A percentile compares a stretch with the other conserved stretches of the same genome.
Conservation (phyloP, 352 stramenopile species). For the Globisporangium camurandrum region DNA sequence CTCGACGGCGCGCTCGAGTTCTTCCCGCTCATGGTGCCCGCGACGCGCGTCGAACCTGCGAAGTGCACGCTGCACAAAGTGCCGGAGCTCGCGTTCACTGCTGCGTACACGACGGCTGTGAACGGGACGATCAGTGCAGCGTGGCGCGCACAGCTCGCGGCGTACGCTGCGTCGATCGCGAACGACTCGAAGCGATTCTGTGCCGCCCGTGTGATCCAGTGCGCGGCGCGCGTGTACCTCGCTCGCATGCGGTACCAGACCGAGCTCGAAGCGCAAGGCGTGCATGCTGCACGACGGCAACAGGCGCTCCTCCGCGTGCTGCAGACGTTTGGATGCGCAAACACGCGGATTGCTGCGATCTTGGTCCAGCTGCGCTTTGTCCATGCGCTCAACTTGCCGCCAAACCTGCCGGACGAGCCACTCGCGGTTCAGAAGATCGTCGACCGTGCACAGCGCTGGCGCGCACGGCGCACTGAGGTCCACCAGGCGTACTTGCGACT, state of each 20-base stretch:
- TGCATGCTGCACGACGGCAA: constrained; percentile 55
- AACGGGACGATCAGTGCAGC: constrained; percentile 29
- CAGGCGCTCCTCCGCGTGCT: constrained; percentile 41
- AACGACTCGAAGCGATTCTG: constrained; percentile 62
- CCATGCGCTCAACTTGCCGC: constrained; percentile 37
- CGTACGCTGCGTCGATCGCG: constrained; percentile 53
- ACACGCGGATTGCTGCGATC: constrained; percentile 59
- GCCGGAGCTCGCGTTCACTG: constrained; percentile 54
- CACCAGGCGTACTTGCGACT: constrained; percentile 38
- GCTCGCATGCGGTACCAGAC: constrained; percentile 47
- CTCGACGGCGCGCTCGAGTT: constrained; percentile 77
- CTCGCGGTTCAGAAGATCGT: constrained; percentile 50
- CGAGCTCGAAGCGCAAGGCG: constrained; percentile 59
- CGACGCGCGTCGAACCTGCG: constrained; percentile 41
- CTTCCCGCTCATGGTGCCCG: constrained; percentile 51
- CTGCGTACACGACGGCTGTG: constrained; percentile 26
- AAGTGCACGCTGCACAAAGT: constrained; percentile 56
- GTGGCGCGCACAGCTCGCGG: constrained; percentile 50
- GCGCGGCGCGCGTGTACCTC: constrained; percentile 58
- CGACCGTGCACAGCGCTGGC: constrained; percentile 41
- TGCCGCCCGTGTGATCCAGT: constrained; percentile 68
- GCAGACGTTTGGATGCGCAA: constrained; percentile 46
- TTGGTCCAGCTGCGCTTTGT: constrained; percentile 67
- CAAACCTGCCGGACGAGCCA: constrained; percentile 43
- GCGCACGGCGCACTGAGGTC: constrained; percentile 48